Base-by-base conservation (phyloP, 371 early-diverging fungal genomes). In the Enterospora canceri region DNA sequence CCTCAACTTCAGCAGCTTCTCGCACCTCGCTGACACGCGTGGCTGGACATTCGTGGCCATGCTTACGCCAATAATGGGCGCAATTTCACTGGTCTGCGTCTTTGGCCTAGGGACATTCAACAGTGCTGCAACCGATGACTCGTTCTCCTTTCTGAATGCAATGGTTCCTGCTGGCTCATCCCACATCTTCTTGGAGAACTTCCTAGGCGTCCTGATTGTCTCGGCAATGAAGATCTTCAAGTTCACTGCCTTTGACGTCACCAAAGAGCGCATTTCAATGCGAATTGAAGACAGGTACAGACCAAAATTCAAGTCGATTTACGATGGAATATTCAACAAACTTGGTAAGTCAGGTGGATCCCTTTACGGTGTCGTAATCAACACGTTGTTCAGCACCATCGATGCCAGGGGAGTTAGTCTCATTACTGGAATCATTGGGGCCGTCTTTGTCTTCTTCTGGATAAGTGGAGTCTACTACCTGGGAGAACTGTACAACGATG, bases 241-340 rank as follows among this genome's bases (percentile, higher is more conserved):
- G 66, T 79, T 76, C 51, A 73, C 73, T 0, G 73, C 79, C 29
- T 79, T 80, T 71, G 81, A 80, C 61, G 75, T 80, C 1, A 66
- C 74, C 18, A 80, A 80, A 64, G 81, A 80, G 51, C 70, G 72
- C 24, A 73, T 80, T 48, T 67, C 76, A 23, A 72, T 78, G 63
- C 70, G 74, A 49, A 79, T 80, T 26, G 74, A 76, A 1, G 54
- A 62, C 26, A 61, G 51, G 61, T 72, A 80, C 55, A 55, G 79
- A 57, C 68, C 81, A 46, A 70, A 71, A 48, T 75, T 79, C 35
- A 80, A 80, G 67, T 72, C 77, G 51, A 72, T 80, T 19, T 80
- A 77, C 62, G 81, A 80, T 63, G 81, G 81, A 56, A 74, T 79
- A 19, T 79, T 72, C 57, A 75, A 77, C 58, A 80, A 79, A 61